Base-by-base conservation (phyloP, 1,284 basidiomycete species). In the Ceratobasidium sp. region DNA sequence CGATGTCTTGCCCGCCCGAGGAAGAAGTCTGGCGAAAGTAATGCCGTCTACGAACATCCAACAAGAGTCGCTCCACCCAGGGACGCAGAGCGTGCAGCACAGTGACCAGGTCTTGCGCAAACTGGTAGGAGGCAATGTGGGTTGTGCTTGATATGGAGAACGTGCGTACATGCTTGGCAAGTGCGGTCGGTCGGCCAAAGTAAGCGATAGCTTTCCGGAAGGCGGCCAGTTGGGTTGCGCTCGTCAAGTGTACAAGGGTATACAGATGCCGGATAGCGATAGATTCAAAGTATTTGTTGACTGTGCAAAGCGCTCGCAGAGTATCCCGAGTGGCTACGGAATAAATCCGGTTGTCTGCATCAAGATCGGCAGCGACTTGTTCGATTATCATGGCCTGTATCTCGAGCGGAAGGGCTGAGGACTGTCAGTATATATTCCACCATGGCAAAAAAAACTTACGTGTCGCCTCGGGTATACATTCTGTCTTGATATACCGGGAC, bases 241-340 rank as follows among this genome's bases (percentile, higher is more conserved):
- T 59, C 4, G 54, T 70, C 42, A 70, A 33, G 42, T 70, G 66
- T 5, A 70, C 66, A n/a, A 40, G 66, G 2, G 54, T 44, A 40
- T 70, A 70, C 18, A 70, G 30, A 25, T 70, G 21, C 49, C 54
- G 53, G 42, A 70, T 59, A 28, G 66, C 66, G 54, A 70, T 36
- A 3, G 66, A 70, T 44, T 70, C 66, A 48, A 70, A 70, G 21
- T 44, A 70, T 48, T 49, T 70, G 23, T 49, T 70, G 30, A 70
- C 66, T 1, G 42, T 59, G 33, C 66, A 70, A 21, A 70, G 54
- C 11, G 42, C 28, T 25, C 54, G 54, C 30, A 70, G 54, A 23
- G 54, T 59, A 48, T 70, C 42, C 8, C 66, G 54, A 36, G 54
- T 70, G 21, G 40, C 28, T n/a, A 40, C 21, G 2, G 53, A 40